Base-by-base conservation (phyloP, 2,329 filamentous ascomycete genomes). In the Alternaria gaisen region DNA sequence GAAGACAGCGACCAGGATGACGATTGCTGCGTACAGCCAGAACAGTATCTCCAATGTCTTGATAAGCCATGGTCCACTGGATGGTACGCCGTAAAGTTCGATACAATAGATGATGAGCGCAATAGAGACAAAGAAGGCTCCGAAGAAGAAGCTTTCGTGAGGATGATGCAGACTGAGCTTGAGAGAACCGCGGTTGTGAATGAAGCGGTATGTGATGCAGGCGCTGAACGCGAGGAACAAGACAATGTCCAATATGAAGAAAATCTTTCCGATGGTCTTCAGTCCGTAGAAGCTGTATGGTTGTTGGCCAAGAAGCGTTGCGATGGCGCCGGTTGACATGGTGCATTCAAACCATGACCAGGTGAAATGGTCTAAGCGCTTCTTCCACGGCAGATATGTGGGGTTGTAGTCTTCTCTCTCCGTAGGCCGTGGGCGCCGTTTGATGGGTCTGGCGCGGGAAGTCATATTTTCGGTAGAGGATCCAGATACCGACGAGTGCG, bases 271-370 rank as follows among this genome's bases (percentile, higher is more conserved):
- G 53, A 92, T 89, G 4, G 85, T 83, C 5, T 79, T 76, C 1
- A 92, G 80, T 0, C 90, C 90, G 0, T 80, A 72, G 74, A 93
- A 93, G 70, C 89, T 86, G 11, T 67, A 65, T 84, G 20, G 65
- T 34, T 72, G 90, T 88, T 64, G 83, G 79, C 60, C 87, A 85
- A 20, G 84, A 81, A 61, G 91, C 80, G 20, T 89, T 72, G 1
- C 90, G 84, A 93, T 77, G 0, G 89, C 91, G 38, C 90, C 90
- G 0, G 90, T 91, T 43, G 87, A 89, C 90, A 93, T 93, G 1
- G 89, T 89, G 42, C 88, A 82, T 2, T 90, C 91, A 77, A 89
- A 94, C 89, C 89, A 92, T 1, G 18, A 87, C 88, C 89, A 73
- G 12, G 68, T 69, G 20, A 73, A 70, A 40, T 73, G 68, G 24